These are phyloP conservation scores for Diplosphaera chodatii DNA, from an alignment of 139 green algal species.

Conservation along the genomic window DNA sequence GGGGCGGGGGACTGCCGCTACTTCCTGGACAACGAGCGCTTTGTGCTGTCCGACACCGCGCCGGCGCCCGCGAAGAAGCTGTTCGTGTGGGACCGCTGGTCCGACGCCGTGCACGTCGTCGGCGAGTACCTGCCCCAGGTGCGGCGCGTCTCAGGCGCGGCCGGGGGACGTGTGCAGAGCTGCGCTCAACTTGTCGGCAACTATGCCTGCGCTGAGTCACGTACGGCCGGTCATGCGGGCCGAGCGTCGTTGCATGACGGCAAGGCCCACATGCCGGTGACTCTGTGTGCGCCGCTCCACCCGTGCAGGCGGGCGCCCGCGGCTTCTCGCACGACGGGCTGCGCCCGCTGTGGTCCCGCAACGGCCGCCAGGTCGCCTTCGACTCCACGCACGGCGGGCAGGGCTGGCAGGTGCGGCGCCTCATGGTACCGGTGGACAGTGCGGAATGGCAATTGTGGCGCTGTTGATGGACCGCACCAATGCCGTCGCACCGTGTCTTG, in stretches of 20 bases:
- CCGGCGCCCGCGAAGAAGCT: not conserved
- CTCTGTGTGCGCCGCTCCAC: too few relatives aligned
- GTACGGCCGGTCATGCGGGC: too few relatives aligned
- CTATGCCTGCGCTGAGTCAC: too few relatives aligned
- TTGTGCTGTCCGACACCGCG: constrained; percentile 6
- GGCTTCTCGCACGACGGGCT: constrained; percentile 4
- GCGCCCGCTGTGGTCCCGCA: constrained; percentile 3
- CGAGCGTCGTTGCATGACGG: too few relatives aligned
- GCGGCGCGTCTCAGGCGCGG: not conserved
- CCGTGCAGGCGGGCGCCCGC: not conserved
- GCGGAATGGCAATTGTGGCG: too few relatives aligned
- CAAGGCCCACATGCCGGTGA: too few relatives aligned
- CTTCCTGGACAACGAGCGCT: constrained; percentile 9
- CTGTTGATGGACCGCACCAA: too few relatives aligned
- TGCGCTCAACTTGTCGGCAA: too few relatives aligned
- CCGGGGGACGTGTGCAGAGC: too few relatives aligned
- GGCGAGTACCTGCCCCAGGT: constrained; percentile 8
- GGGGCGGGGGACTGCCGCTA: constrained; percentile 7
- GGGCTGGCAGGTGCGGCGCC: constrained; percentile 6
- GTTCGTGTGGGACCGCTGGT: constrained; percentile 11
- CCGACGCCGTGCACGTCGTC: not conserved
- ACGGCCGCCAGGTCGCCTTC: constrained; percentile 4
- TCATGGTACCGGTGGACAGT: too few relatives aligned
- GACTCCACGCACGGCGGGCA: constrained; percentile 8
- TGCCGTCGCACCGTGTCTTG: too few relatives aligned